Conservation (phyloP, 805 yeast species). For the Cyberlindnera petersonii region DNA sequence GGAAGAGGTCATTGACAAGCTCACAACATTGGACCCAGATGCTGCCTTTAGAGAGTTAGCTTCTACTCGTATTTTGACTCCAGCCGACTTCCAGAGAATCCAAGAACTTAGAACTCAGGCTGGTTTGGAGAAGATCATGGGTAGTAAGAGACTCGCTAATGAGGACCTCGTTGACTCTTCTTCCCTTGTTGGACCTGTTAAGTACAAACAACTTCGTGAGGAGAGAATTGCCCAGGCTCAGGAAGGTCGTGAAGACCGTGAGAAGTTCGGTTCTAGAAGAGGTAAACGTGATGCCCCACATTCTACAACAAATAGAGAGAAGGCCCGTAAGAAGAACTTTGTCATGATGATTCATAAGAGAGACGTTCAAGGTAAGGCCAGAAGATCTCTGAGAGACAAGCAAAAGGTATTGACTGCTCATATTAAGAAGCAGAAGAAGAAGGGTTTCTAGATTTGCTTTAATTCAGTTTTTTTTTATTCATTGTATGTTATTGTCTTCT, state of each 20-base stretch:
- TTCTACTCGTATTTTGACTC: constrained; percentile 80
- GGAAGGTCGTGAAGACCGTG: constrained; percentile 94
- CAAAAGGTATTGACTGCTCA: constrained; percentile 86
- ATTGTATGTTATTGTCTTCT: background rate
- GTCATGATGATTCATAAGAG: constrained; percentile 98
- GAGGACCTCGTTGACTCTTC: constrained; percentile 86
- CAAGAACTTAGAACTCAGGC: constrained; percentile 84
- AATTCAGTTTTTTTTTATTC: background rate
- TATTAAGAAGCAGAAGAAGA: constrained; percentile 85
- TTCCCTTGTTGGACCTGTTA: constrained; percentile 66
- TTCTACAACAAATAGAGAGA: constrained; percentile 92
- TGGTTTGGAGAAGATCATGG: constrained; percentile 78
- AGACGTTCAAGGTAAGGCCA: constrained; percentile 90
- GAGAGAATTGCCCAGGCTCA: constrained; percentile 82
- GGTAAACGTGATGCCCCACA: constrained; percentile 74
- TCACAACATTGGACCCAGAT: constrained; percentile 34
- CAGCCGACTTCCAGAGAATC: constrained; percentile 95
- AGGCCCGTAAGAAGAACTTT: constrained; percentile 97
- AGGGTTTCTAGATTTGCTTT: constrained; percentile 46
- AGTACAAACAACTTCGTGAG: constrained; percentile 80
- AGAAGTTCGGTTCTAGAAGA: constrained; percentile 81
- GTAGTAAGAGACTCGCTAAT: constrained; percentile 53
- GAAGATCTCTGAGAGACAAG: constrained; percentile 84
- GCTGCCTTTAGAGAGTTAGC: constrained; percentile 56
- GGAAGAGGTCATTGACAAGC: constrained; percentile 32